Base-by-base conservation (phyloP, 176 grass and related monocot species). In the Luzula sylvatica region DNA sequence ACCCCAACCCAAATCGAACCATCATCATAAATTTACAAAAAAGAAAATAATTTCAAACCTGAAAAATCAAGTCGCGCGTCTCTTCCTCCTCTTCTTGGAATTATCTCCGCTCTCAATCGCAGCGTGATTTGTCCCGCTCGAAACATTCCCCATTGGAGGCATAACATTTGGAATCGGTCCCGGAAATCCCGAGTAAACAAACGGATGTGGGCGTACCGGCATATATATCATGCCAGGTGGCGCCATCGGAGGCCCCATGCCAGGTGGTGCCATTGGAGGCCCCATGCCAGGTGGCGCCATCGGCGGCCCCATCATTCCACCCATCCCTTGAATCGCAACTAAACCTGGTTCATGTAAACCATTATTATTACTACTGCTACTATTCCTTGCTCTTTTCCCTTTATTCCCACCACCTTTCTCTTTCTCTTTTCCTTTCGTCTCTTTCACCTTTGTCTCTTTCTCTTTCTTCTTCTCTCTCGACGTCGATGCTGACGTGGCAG, bases 201-300 rank as follows among this genome's bases (percentile, higher is more conserved):
- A 28, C 18, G 60, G 42, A 30, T 64, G 60, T 22, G 60, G 60
- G 20, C 47, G 41, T 29, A 64, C 42, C 0, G 60, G 60, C 60
- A 64, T 50, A 21, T 64, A 64, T 13, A 64, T 64, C 60, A 64
- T 64, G 16, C 60, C 60, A 64, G 60, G 59, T 0, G 59, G 59
- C 14, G 30, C 30, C 30, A 35, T 35, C 9, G 30, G 30, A 4
- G 30, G 30, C 9, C 30, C 30, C 30, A 35, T 35, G 41, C 45
- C 29, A 19, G 59, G 39, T 30, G 43, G 15, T 13, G 15, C 60
- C 43, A 64, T 26, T 23, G 27, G 14, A 46, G 41, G 23, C 46
- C n/a, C 41, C 13, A 64, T 5, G 45, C 38, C 56, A 16, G 13
- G 42, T 25, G 29, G 14, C 59, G 46, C 8, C 59, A 64, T 49